Percentiles rank a stretch among this genome's conserved stretches.
Conservation (phyloP, 441 rosid species). For the Biscutella auriculata region DNA sequence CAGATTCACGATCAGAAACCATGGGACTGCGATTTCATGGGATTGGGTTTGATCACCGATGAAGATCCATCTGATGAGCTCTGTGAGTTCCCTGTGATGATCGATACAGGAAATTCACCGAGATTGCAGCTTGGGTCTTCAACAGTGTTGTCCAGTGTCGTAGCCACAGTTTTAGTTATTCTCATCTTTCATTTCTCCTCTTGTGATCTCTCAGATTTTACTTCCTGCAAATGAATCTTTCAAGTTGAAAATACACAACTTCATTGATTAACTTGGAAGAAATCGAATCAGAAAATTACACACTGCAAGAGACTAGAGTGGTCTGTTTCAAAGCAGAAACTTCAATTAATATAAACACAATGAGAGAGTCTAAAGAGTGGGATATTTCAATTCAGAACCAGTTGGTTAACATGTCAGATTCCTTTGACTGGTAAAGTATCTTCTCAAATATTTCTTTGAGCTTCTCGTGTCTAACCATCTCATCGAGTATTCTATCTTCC, state of each 20-base stretch:
- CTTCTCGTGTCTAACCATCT: conserved; percentile 26
- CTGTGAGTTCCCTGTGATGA: conserved; percentile 28
- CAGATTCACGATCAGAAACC: conserved; percentile 45
- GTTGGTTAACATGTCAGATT: conserved; percentile 17
- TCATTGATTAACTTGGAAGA: not conserved
- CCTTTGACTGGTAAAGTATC: conserved; percentile 19
- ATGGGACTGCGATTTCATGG: conserved; percentile 28
- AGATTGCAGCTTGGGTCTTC: conserved; percentile 1
- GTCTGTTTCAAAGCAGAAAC: not conserved
- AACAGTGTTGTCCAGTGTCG: not conserved
- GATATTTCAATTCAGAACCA: not conserved
- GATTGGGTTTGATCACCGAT: conserved; percentile 27
- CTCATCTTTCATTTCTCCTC: too few species aligned
- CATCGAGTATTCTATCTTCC: conserved; percentile 51
- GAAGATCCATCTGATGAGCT: conserved; percentile 25
- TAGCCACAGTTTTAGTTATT: conserved; percentile 1
- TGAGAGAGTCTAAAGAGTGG: not conserved
- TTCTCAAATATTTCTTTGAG: conserved; percentile 31
- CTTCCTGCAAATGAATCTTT: not conserved
- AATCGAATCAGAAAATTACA: conserved; percentile 1
- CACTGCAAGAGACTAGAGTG: not conserved
- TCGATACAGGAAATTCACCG: conserved; percentile 16
- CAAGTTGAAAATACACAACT: not conserved
- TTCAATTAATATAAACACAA: not conserved
- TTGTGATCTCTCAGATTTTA: not conserved